phyloP scores from a whole-genome alignment of 768 basidiomycete species.

The Cystoderma amianthinum region DNA sequence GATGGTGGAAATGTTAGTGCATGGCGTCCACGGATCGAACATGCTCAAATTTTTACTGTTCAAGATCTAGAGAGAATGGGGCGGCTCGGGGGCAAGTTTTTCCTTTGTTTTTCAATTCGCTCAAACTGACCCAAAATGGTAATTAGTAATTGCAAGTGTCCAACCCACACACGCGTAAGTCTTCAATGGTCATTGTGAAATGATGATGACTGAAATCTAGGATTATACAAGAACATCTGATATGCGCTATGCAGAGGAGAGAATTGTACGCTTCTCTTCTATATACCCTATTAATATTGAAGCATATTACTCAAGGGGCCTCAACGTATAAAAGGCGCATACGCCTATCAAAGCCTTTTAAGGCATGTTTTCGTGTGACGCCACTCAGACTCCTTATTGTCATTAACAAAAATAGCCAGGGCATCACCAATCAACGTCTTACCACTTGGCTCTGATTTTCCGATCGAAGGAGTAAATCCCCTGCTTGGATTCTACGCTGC shows the following conservation, averaged over 20 bases:
- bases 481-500: constrained; percentile 89
- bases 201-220: constrained; percentile 1
- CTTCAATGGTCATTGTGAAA: not conserved
- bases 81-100: constrained; percentile 58
- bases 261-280: constrained; percentile 42
- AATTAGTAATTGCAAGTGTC: constrained; percentile 84
- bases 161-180: constrained; percentile 89
- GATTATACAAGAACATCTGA: constrained; percentile 60
- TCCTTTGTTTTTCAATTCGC: no score
- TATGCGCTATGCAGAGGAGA: constrained; percentile 86
- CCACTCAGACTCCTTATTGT: not conserved
- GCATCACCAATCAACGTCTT: constrained; percentile 34
- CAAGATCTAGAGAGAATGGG: constrained; percentile 68
- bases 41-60: constrained; percentile 80
- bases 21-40: constrained; percentile 81
- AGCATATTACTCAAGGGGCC: constrained; percentile 44
- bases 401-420: constrained; percentile 3
- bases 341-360: constrained; percentile 80
- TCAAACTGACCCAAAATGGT: no score
- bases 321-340: constrained; percentile 79
- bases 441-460: constrained; percentile 90
- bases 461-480: constrained; percentile 87
- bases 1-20: constrained; percentile 28
- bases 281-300: not conserved
- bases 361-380: constrained; percentile 9